Evolutionary conservation across 2,329 filamentous ascomycete genomes (phyloP), one percentile per base, ranked within the genome.

Genomic region (Aspergillus fumigatus): DNA sequence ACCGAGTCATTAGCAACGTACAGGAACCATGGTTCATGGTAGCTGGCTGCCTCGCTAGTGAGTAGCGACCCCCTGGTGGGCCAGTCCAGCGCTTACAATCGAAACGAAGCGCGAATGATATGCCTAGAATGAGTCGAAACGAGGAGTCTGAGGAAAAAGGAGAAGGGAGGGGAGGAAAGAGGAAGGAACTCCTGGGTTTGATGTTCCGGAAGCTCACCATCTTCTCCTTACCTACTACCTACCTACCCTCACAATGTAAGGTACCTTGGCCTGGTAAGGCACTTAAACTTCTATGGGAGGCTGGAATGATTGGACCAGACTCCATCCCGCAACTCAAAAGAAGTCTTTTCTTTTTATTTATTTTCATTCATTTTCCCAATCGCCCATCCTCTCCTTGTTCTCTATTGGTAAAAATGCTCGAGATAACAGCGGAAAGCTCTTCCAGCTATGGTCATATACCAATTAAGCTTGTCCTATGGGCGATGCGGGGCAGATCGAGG

Each of bases 401-500:
- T 26, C 21, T 23, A 47, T 47, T 17, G 43, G 43, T 7, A 17
- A 43, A 21, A 43, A 43, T 19, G 19, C 3, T 43, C 21, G 8
- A 9, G 21, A 9, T 23, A 43, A 19, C 40, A 43, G 40, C 21
- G 4, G 40, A 43, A 48, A 52, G 32, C 52, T 51, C 32, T 35
- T 35, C 35, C 51, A 49, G 56, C 49, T 55, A 35, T 56, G 57
- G 52, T 25, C 57, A 59, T 45, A 53, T 48, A 29, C 52, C 53
- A 55, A 58, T 56, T 60, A 63, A 63, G 61, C 61, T 63, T 58
- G 59, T 58, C 57, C 57, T 55, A 57, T 52, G 57, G 48, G 54
- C 57, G 55, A 62, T 60, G 62, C 62, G 61, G 62, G 62, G 61
- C 62, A 56, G 60, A 62, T 64, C 61, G 59, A 62, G 60, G 58